A percentile compares a stretch with the other conserved stretches of the same genome.
phyloP scores from a whole-genome alignment of 2,329 filamentous ascomycete genomes.

The Lasiodiplodia gonubiensis region DNA sequence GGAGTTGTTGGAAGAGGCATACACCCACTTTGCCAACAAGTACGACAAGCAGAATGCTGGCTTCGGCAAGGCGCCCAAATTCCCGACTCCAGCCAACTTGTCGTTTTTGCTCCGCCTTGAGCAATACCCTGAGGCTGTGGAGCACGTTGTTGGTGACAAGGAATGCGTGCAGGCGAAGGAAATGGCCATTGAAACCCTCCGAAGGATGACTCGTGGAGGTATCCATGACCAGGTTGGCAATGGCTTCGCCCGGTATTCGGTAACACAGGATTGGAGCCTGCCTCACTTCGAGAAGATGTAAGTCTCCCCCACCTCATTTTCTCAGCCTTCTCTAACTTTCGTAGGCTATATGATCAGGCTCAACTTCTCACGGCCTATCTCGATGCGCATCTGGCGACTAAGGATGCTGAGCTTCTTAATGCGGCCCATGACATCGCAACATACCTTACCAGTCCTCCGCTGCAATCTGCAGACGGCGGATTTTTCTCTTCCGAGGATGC shows the following conservation, averaged over 20 bases:
- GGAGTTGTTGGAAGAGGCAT: constrained; percentile 90
- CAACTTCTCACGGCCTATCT: constrained; percentile 83
- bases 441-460: constrained; percentile 77
- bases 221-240: constrained; percentile 78
- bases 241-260: constrained; percentile 83
- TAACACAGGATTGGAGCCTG: constrained; percentile 89
- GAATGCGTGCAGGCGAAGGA: constrained; percentile 75
- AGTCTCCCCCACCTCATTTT: constrained; percentile 12
- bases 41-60: constrained; percentile 81
- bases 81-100: constrained; percentile 85
- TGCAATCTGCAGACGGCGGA: constrained; percentile 71
- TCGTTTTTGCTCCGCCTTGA: constrained; percentile 79
- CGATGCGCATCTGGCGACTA: constrained; percentile 77
- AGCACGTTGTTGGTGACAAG: constrained; percentile 83
- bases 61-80: constrained; percentile 80
- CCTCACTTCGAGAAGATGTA: constrained; percentile 96
- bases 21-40: constrained; percentile 77
- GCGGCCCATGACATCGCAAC: constrained; percentile 81
- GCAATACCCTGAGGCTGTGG: constrained; percentile 72
- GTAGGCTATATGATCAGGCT: constrained; percentile 80
- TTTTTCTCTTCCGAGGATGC: constrained; percentile 91
- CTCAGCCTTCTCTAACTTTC: neutral
- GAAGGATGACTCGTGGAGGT: constrained; percentile 75
- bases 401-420: constrained; percentile 74
- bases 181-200: constrained; percentile 82